These are phyloP conservation scores for Penicillium sp. DNA, from an alignment of 2,329 filamentous ascomycete species.

Conservation along the genomic window DNA sequence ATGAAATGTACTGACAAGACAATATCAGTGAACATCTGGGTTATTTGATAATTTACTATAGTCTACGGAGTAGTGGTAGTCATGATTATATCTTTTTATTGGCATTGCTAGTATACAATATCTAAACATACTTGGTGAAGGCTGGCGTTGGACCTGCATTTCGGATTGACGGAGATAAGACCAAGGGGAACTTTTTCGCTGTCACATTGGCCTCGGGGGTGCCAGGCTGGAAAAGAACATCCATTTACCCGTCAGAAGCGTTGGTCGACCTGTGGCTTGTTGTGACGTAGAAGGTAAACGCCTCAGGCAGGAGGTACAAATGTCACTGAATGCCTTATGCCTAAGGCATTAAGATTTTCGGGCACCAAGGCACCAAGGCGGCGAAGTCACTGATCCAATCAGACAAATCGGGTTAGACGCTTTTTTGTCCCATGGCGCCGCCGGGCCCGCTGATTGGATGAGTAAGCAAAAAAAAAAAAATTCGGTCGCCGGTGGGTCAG, in stretches of 20 bases:
- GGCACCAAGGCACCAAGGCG: background rate
- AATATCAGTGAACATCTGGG: background rate
- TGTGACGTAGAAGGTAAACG: background rate
- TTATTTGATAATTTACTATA: no score
- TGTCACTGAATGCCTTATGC: background rate
- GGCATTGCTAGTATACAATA: background rate
- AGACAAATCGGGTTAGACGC: conserved; percentile 1
- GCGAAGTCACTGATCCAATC: background rate
- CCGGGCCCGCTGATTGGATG: conserved; percentile 9
- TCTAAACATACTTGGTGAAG: background rate
- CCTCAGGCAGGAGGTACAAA: background rate
- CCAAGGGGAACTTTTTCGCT: background rate
- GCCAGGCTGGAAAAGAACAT: background rate
- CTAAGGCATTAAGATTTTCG: background rate
- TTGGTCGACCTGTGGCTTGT: background rate
- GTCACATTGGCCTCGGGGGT: background rate
- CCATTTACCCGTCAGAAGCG: conserved; percentile 3
- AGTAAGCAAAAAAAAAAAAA: conserved; percentile 13
- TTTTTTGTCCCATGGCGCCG: conserved; percentile 4
- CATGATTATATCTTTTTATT: background rate
- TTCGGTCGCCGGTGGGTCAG: conserved; percentile 5
- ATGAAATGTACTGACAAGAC: background rate
- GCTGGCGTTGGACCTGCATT: background rate
- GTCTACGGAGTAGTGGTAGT: background rate
- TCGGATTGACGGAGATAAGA: background rate